phyloP scores from a whole-genome alignment of 495 filamentous ascomycete genomes.

The Penicillium arizonense region DNA sequence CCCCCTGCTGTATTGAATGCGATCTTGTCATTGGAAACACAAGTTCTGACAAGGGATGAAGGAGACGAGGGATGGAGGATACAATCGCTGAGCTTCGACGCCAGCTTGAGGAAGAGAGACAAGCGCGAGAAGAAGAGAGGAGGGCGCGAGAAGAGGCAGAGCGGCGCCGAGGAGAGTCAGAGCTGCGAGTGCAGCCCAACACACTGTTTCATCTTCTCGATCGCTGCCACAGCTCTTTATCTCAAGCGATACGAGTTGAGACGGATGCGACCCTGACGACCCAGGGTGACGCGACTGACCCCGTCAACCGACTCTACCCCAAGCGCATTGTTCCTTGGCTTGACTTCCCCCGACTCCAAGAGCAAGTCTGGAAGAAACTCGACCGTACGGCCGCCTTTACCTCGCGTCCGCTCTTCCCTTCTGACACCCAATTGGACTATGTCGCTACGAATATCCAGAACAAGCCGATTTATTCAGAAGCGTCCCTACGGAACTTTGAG shows the following conservation, averaged over 20 bases:
- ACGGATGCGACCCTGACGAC: constrained; percentile 26
- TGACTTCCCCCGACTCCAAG: constrained; percentile 22
- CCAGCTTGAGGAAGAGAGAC: constrained; percentile 21
- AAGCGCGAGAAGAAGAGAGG: constrained; percentile 11
- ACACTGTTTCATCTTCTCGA: constrained; percentile 23
- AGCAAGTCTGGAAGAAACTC: constrained; percentile 19
- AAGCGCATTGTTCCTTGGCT: constrained; percentile 22
- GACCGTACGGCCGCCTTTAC: constrained; percentile 5
- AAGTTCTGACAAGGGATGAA: constrained; percentile 10
- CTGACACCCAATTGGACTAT: constrained; percentile 6
- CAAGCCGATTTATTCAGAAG: constrained; percentile 16
- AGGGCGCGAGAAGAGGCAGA: constrained; percentile 13
- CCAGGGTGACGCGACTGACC: constrained; percentile 21
- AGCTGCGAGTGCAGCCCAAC: constrained; percentile 18
- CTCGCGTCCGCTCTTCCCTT: constrained; percentile 10
- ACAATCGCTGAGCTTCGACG: constrained; percentile 23
- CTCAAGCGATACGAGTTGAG: constrained; percentile 25
- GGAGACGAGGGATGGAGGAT: constrained; percentile 21
- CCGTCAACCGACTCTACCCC: constrained; percentile 23
- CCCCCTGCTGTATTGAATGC: no score
- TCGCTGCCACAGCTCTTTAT: constrained; percentile 23
- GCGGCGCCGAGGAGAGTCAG: constrained; percentile 10
- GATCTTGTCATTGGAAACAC: no score
- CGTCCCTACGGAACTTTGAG: constrained; percentile 12
- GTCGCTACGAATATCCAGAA: constrained; percentile 8